Percentiles rank a stretch among this genome's conserved stretches.
phyloP scores from a whole-genome alignment of 2,329 filamentous ascomycete genomes.

The Trichoderma cornu-damae region DNA sequence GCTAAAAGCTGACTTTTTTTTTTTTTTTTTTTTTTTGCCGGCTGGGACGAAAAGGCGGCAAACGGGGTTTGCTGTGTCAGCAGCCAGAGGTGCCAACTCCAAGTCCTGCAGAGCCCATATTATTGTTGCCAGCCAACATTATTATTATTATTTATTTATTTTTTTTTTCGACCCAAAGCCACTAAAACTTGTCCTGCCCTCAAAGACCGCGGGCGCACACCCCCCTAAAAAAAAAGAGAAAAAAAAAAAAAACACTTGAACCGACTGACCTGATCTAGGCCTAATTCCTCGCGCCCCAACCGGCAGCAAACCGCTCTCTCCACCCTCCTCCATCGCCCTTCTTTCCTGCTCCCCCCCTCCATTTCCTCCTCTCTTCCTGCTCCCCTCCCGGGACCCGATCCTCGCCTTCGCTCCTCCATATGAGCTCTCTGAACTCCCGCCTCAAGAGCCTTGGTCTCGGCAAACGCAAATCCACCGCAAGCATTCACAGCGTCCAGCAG shows the following conservation, averaged over 20 bases:
- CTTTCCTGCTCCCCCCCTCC: slow-evolving; percentile 22
- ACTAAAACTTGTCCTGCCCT: too few relatives aligned
- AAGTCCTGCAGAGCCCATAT: too few relatives aligned
- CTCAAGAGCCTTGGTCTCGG: slow-evolving; percentile 76
- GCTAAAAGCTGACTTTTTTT: slow-evolving; percentile 19
- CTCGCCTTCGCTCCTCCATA: slow-evolving; percentile 38
- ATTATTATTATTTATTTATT: too few relatives aligned
- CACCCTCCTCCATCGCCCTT: slow-evolving; percentile 14
- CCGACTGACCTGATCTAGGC: slow-evolving; percentile 14
- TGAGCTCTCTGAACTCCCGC: slow-evolving; percentile 76
- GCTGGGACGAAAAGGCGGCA: too few relatives aligned
- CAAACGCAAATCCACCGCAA: slow-evolving; percentile 68
- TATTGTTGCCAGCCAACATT: too few relatives aligned
- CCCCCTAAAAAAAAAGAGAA: too few relatives aligned
- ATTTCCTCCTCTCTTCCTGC: slow-evolving; percentile 25
- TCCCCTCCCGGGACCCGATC: slow-evolving; percentile 19
- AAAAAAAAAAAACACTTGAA: not conserved
- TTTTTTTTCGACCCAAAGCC: too few relatives aligned
- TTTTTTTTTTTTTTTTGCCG: too few relatives aligned
- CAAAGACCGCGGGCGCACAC: too few relatives aligned
- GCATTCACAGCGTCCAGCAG: slow-evolving; percentile 49
- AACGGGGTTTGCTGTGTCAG: too few relatives aligned
- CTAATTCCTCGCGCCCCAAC: slow-evolving; percentile 14
- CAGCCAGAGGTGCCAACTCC: too few relatives aligned
- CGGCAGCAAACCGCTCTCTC: slow-evolving; percentile 12